A percentile compares a stretch with the other conserved stretches of the same genome.
phyloP scores from a whole-genome alignment of 352 stramenopile species.

The Elongisporangium undulatum region DNA sequence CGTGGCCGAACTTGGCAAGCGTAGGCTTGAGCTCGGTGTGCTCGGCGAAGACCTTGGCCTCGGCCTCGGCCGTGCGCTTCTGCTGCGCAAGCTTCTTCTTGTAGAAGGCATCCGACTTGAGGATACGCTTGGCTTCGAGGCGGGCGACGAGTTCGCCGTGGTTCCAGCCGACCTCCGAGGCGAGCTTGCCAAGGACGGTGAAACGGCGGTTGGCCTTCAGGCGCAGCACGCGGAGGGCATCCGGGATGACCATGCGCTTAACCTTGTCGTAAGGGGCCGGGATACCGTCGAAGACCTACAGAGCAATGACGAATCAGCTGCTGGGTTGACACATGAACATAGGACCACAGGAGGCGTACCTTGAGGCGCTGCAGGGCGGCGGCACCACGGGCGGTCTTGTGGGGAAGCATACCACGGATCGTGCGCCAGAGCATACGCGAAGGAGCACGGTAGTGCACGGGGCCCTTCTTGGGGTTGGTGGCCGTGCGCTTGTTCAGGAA shows the following conservation, averaged over 20 bases:
- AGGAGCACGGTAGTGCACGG: constrained; percentile 97
- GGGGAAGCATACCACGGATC: constrained; percentile 98
- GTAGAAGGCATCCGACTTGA: constrained; percentile 97
- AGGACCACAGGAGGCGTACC: constrained; percentile 27
- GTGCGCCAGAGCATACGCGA: constrained; percentile 92
- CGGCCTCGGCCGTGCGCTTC: constrained; percentile 88
- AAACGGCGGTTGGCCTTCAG: constrained; percentile 94
- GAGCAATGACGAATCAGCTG: background rate
- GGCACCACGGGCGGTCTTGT: constrained; percentile 97
- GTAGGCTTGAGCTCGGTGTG: constrained; percentile 85
- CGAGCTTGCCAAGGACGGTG: constrained; percentile 95
- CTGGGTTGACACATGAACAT: background rate
- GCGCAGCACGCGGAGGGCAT: constrained; percentile 92
- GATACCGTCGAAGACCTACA: constrained; percentile 97
- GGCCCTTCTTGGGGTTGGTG: constrained; percentile 97
- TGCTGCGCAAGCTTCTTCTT: constrained; percentile 93
- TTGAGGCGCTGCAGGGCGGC: constrained; percentile 95
- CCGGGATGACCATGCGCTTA: constrained; percentile 98
- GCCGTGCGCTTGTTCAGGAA: constrained; percentile 98
- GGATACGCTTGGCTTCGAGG: constrained; percentile 92
- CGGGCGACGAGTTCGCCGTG: constrained; percentile 93
- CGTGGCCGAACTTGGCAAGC: constrained; percentile 74
- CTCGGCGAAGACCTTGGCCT: constrained; percentile 87
- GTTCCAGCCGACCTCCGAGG: constrained; percentile 96
- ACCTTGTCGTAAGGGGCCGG: constrained; percentile 98